phyloP scores from a whole-genome alignment of 129 eudicot genomes.

The Erigeron canadensis region DNA sequence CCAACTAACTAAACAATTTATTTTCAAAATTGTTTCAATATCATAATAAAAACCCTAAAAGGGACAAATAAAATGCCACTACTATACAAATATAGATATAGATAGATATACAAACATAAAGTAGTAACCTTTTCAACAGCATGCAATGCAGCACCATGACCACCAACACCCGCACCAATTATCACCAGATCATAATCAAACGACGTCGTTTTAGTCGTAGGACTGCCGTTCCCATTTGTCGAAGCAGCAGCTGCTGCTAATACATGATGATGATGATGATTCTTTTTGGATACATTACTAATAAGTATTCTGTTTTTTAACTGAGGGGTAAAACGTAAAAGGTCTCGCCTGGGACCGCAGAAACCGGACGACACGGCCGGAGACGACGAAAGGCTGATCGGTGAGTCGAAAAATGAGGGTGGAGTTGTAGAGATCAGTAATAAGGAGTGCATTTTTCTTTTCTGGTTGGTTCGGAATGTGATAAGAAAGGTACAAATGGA shows the following conservation, averaged over 20 bases:
- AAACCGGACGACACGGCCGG: constrained; percentile 19
- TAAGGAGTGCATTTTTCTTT: too few species aligned
- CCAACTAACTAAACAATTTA: too few species aligned
- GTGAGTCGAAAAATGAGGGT: neutral
- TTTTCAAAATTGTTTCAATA: too few species aligned
- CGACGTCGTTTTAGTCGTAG: constrained; percentile 20
- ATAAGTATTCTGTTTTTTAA: constrained; percentile 8
- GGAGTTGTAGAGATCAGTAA: too few species aligned
- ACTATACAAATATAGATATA: neutral
- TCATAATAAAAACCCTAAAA: too few species aligned
- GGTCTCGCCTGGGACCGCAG: constrained; percentile 39
- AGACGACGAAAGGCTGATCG: constrained; percentile 20
- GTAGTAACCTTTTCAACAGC: constrained; percentile 71
- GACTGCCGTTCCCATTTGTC: constrained; percentile 42
- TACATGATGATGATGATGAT: neutral
- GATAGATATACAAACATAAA: too few species aligned
- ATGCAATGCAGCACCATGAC: constrained; percentile 93
- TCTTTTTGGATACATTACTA: neutral
- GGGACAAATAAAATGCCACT: neutral
- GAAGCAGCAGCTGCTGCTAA: constrained; percentile 47
- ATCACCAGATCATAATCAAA: constrained; percentile 80
- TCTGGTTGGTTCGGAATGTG: too few species aligned
- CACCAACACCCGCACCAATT: constrained; percentile 94
- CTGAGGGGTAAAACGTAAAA: constrained; percentile 14
- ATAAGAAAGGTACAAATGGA: too few species aligned